Evolutionary conservation across 768 basidiomycete species (phyloP), one percentile per base, ranked within the genome.

Genomic region (Mycena olivaceomarginata): DNA sequence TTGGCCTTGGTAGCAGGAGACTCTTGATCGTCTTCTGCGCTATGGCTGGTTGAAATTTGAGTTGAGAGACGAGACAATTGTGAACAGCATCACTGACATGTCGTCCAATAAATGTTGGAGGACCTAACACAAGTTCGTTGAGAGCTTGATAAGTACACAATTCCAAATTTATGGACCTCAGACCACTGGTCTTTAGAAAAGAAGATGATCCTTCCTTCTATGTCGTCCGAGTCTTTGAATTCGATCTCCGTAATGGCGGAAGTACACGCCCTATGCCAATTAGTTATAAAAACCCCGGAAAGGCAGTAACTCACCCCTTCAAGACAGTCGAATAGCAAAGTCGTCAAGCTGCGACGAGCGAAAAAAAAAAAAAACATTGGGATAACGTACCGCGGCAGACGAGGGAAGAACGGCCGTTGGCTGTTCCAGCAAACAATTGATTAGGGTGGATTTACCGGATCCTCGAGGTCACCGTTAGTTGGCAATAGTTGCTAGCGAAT

Each of bases 371-470:
- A n/a, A n/a, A n/a, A n/a, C 31, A 31, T 31, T 31, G 31, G 31
- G 31, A 31, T 48, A 8, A 53, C 48, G 12, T 67, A 76, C 75
- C 22, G 66, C 22, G 4, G 70, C 75, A 48, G 75, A 77, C 2
- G 70, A 37, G 0, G 75, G 75, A 20, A 77, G 65, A 4, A 77
- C 37, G 0, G 53, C 3, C 16, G 13, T 18, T 15, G 46, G 4
- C 7, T 25, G 7, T 0, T 57, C 70, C 1, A 77, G 53, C 5
- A 77, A 8, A 20, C 70, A 60, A 15, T 77, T 77, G 45, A 72
- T 62, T 8, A 77, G 20, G 0, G 70, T 77, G 2, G 75, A 77
- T 40, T 77, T 77, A 0, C 75, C 75, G 16, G 46, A 51, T 7
- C 75, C 75, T 53, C 7, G 20, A 5, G 20, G 15, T 48, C 46